Evolutionary conservation across 495 filamentous ascomycete genomes (phyloP).

Genomic region (Tuber brumale): DNA sequence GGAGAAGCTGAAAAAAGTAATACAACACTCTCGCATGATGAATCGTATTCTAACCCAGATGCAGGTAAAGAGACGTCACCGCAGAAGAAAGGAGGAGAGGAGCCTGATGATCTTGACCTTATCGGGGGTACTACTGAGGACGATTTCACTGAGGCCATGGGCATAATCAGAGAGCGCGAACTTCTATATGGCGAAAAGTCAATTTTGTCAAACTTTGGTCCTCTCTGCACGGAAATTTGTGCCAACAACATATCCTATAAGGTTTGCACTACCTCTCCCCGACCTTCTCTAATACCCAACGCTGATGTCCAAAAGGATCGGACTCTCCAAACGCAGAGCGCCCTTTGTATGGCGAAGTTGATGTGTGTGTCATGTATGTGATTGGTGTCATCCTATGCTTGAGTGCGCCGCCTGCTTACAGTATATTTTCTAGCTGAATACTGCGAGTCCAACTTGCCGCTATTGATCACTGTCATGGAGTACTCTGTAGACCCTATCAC

Average conservation of each 20-base stretch:
- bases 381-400: background rate
- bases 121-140: slow-evolving; percentile 97
- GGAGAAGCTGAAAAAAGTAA: slow-evolving; percentile 80
- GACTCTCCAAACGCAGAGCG: slow-evolving; percentile 83
- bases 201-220: slow-evolving; percentile 80
- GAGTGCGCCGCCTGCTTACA: background rate
- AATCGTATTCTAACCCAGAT: slow-evolving; percentile 35
- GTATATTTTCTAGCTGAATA: slow-evolving; percentile 56
- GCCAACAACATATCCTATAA: slow-evolving; percentile 85
- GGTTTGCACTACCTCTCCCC: slow-evolving; percentile 9
- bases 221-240: slow-evolving; percentile 85
- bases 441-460: slow-evolving; percentile 84
- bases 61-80: slow-evolving; percentile 53
- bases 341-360: slow-evolving; percentile 92
- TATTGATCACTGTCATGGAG: slow-evolving; percentile 97
- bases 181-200: slow-evolving; percentile 81
- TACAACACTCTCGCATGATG: slow-evolving; percentile 5
- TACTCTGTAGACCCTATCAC: slow-evolving; percentile 82
- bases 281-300: background rate
- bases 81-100: slow-evolving; percentile 53
- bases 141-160: slow-evolving; percentile 95
- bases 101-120: slow-evolving; percentile 78
- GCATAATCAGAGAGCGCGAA: slow-evolving; percentile 88
- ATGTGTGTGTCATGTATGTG: slow-evolving; percentile 74
- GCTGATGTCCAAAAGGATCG: slow-evolving; percentile 50